phyloP scores from a whole-genome alignment of 2,329 filamentous ascomycete genomes.

The Epichloe bromicola region DNA sequence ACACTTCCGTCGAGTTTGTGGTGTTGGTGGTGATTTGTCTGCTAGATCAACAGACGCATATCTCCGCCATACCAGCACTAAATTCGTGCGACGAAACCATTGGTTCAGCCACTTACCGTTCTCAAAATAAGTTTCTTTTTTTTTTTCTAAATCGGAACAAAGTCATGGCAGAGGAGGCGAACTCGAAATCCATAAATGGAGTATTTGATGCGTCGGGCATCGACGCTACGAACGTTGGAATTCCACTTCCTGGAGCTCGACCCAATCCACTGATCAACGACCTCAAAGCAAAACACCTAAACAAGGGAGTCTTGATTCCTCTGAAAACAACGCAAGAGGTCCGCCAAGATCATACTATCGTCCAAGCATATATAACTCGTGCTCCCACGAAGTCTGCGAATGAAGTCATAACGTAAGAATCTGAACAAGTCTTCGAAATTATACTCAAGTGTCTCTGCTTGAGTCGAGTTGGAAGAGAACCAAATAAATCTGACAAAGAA shows the following conservation, averaged over 20 bases:
- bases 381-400: slow-evolving; percentile 61
- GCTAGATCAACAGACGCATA: neutral
- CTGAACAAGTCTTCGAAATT: neutral
- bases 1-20: neutral
- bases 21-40: neutral
- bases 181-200: neutral
- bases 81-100: neutral
- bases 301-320: slow-evolving; percentile 41
- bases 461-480: no score
- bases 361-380: slow-evolving; percentile 57
- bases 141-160: neutral
- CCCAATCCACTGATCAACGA: slow-evolving; percentile 26
- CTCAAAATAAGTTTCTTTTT: neutral
- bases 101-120: neutral
- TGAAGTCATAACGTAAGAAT: slow-evolving; percentile 53
- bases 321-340: slow-evolving; percentile 54
- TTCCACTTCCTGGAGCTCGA: slow-evolving; percentile 8
- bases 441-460: neutral
- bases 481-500: slow-evolving; percentile 8
- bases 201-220: neutral
- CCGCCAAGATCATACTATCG: slow-evolving; percentile 42
- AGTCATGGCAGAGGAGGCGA: slow-evolving; percentile 2
- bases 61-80: neutral
- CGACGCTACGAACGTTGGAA: neutral
- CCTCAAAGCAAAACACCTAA: slow-evolving; percentile 21